Evolutionary conservation across 331 rosid genomes (phyloP).

Genomic region (Malus hybrid): DNA sequence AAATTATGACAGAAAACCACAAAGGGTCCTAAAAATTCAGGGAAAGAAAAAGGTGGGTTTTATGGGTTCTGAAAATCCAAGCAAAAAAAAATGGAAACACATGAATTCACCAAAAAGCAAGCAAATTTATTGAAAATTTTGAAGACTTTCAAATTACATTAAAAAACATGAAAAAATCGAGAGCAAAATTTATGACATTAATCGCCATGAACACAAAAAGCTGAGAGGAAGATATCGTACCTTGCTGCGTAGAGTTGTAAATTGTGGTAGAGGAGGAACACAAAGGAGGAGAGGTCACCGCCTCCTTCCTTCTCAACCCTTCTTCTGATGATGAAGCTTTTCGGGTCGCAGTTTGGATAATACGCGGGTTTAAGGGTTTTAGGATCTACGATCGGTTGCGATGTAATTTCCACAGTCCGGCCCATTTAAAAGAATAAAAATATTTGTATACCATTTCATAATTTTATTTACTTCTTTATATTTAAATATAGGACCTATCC

Average conservation of each 20-base stretch:
- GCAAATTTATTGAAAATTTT: no score
- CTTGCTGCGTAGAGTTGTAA: background rate
- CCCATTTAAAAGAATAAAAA: background rate
- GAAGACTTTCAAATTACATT: background rate
- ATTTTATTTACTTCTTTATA: no score
- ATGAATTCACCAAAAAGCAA: no score
- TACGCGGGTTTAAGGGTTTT: background rate
- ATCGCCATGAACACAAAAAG: background rate
- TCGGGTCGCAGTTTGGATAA: background rate
- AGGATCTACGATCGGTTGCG: background rate
- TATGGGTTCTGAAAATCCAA: background rate
- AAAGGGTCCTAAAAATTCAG: background rate
- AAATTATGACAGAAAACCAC: background rate
- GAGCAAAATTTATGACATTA: background rate
- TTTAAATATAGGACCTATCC: no score
- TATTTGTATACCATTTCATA: background rate
- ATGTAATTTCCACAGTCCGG: background rate
- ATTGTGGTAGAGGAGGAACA: background rate
- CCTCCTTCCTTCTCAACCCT: background rate
- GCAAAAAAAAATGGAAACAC: background rate
- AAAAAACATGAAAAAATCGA: no score
- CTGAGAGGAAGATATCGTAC: background rate
- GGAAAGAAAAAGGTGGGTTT: background rate
- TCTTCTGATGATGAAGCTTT: background rate
- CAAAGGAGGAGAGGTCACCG: background rate